Conservation (phyloP, 2,329 filamentous ascomycete genomes). For the Xylaria polymorpha region DNA sequence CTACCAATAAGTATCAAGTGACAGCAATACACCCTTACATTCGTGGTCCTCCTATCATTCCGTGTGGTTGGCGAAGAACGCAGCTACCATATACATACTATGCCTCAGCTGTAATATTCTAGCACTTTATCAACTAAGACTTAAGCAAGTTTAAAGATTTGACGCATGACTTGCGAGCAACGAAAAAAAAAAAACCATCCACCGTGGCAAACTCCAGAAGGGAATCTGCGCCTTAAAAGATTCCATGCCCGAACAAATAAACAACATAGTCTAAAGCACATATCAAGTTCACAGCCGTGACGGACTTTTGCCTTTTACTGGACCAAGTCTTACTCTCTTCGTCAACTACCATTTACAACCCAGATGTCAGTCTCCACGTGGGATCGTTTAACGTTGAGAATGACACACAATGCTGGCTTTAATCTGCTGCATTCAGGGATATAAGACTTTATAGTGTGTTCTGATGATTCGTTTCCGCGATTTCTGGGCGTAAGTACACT, state of each 20-base stretch:
- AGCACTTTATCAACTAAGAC: background rate
- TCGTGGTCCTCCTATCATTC: background rate
- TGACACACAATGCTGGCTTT: background rate
- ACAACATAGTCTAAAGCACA: no score
- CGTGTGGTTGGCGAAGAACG: background rate
- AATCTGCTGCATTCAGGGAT: background rate
- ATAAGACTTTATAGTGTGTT: background rate
- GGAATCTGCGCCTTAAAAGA: no score
- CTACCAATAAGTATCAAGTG: background rate
- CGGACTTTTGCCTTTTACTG: background rate
- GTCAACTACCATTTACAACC: background rate
- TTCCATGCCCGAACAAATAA: no score
- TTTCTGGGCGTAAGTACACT: background rate
- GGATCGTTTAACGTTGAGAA: background rate
- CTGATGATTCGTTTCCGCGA: background rate
- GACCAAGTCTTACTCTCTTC: background rate
- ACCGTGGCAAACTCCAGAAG: no score
- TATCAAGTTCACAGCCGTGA: background rate
- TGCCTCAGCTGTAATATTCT: background rate
- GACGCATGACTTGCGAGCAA: no score
- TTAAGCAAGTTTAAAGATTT: no score
- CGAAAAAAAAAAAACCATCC: no score
- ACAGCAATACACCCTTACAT: background rate
- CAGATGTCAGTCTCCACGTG: background rate
- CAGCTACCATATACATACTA: background rate